Evolutionary conservation across 768 basidiomycete genomes (phyloP).

Genomic region (Russula olivacea): DNA sequence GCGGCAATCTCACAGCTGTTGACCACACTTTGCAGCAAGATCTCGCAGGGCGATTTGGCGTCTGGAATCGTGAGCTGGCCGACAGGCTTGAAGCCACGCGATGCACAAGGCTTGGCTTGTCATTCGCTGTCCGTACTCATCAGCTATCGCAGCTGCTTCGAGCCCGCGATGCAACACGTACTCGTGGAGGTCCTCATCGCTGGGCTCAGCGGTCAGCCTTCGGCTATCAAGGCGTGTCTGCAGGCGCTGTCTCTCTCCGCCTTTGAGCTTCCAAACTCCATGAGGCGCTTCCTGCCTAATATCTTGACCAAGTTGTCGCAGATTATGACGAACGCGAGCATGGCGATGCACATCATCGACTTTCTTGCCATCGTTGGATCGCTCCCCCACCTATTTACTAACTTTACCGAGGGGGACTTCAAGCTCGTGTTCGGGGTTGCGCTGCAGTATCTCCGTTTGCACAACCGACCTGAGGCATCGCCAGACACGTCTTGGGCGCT

Average conservation of each 20-base stretch:
- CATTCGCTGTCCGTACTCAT: conserved; percentile 84
- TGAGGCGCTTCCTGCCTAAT: conserved; percentile 70
- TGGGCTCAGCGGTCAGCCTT: conserved; percentile 62
- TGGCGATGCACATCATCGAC: conserved; percentile 94
- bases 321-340: conserved; percentile 89
- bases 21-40: conserved; percentile 57
- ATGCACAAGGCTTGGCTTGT: conserved; percentile 84
- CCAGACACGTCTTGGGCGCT: conserved; percentile 74
- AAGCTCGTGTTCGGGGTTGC: conserved; percentile 94
- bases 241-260: conserved; percentile 84
- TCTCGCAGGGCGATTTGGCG: conserved; percentile 54
- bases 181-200: conserved; percentile 69
- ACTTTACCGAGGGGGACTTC: conserved; percentile 87
- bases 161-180: conserved; percentile 54
- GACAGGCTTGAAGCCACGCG: conserved; percentile 56
- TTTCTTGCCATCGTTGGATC: conserved; percentile 86
- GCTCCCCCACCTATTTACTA: conserved; percentile 70
- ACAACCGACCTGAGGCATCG: conserved; percentile 59
- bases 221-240: conserved; percentile 83
- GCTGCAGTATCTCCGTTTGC: conserved; percentile 86
- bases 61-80: conserved; percentile 56
- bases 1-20: conserved; percentile 56
- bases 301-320: conserved; percentile 85
- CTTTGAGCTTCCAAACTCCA: conserved; percentile 77
- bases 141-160: conserved; percentile 79